Base-by-base conservation (phyloP, 1,284 basidiomycete species). In the Pseudozyma sp. region DNA sequence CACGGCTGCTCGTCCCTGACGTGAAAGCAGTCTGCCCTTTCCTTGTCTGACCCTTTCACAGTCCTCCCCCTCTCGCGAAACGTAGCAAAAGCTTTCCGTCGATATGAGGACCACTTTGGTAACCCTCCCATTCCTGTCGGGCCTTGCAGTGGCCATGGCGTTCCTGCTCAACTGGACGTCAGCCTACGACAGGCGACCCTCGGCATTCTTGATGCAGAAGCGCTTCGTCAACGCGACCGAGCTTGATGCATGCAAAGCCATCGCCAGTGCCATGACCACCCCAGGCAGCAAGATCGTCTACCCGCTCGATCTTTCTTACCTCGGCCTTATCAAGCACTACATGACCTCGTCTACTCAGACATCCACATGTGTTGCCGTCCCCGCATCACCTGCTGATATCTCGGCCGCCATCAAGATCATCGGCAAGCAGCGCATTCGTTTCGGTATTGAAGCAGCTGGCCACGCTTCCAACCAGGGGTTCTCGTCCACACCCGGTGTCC, bases 401-500 rank as follows among this genome's bases (percentile, higher is more conserved):
- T 56, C 78, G 5, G 56, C 56, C 9, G 66, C 64, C 10, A 69
- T 80, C 59, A 77, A 76, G 53, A 36, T 78, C 14, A 72, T 80
- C n/a, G 78, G 72, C 14, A 43, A 35, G 52, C 56, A 57, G 52
- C 76, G 76, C 31, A 59, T 77, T 14, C 67, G 67, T n/a, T 80
- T 77, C 38, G 78, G 73, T n/a, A 52, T 80, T 39, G 52, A 60
- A 10, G 58, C 52, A 19, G 78, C 73, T 21, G 66, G 68, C 12
- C 78, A 80, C 59, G 76, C 78, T 21, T 69, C 68, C 48, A 80
- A 80, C 62, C 59, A 70, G 18, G 78, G 78, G 56, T 80, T 78
- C 55, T 75, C 71, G 3, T 76, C 71, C 4, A 80, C 78, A 14
- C 66, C 61, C 11, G 78, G 78, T 48, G 58, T 80, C 14, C 70